phyloP scores from a whole-genome alignment of 1,139 yeast genomes.

The Magnusiomyces ingens region DNA sequence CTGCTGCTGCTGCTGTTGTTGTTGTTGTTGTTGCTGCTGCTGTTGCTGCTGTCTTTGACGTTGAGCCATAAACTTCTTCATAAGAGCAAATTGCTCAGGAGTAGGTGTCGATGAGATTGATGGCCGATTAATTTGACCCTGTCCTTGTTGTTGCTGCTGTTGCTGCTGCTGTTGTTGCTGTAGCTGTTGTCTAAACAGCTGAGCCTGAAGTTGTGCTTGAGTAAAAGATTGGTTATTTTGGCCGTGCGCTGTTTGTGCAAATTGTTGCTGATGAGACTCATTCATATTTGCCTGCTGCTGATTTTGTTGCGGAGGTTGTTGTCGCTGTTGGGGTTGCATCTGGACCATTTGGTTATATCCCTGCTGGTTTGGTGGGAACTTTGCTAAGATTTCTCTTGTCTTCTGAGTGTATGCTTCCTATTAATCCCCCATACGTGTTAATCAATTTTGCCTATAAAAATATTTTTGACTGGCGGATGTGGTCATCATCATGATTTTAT shows the following conservation, averaged over 20 bases:
- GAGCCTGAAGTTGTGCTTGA: too few relatives aligned
- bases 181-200: not conserved
- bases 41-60: not conserved
- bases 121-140: not conserved
- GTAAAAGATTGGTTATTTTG: too few relatives aligned
- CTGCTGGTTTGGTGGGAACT: constrained; percentile 1
- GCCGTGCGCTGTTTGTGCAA: too few relatives aligned
- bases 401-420: constrained; percentile 3
- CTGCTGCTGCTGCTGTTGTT: constrained; percentile 6
- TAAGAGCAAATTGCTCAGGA: constrained; percentile 3
- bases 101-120: constrained; percentile 10
- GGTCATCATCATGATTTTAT: not conserved
- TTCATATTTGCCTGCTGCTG: not conserved
- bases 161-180: not conserved
- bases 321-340: constrained; percentile 4
- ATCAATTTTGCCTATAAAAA: too few relatives aligned
- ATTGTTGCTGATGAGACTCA: too few relatives aligned
- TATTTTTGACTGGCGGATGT: too few relatives aligned
- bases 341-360: not conserved
- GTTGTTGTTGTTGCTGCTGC: constrained; percentile 2
- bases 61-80: constrained; percentile 9
- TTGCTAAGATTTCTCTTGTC: not conserved
- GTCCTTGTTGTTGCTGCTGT: constrained; percentile 9
- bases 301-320: constrained; percentile 4
- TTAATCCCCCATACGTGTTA: too few relatives aligned